phyloP scores from a whole-genome alignment of 75 land plant species.

The Cupressus sempervirens region DNA sequence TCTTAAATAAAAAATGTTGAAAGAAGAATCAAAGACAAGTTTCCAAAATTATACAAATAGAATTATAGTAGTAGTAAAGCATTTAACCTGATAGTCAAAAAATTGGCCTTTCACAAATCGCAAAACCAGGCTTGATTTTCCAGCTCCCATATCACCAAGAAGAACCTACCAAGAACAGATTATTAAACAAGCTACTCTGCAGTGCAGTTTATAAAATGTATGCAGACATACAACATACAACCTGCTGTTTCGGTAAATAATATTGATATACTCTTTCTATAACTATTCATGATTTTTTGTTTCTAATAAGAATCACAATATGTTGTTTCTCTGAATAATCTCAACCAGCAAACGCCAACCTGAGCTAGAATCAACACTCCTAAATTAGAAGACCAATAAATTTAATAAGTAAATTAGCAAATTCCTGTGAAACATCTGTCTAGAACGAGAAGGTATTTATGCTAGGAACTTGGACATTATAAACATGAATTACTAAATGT shows the following conservation, averaged over 20 bases:
- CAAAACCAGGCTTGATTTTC: conserved; percentile 47
- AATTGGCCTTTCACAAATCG: conserved; percentile 59
- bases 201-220: neutral
- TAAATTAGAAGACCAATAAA: neutral
- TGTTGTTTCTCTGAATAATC: neutral
- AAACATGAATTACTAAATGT: neutral
- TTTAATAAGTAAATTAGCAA: neutral
- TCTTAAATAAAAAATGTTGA: neutral
- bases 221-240: neutral
- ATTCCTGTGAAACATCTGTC: neutral
- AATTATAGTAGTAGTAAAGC: neutral
- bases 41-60: neutral
- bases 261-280: too few relatives aligned
- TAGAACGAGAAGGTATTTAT: neutral
- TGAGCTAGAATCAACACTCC: neutral
- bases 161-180: conserved; percentile 17
- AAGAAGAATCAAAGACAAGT: neutral
- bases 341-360: neutral
- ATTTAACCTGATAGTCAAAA: conserved; percentile 24
- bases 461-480: neutral
- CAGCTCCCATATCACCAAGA: conserved; percentile 54
- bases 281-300: neutral
- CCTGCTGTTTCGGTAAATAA: too few relatives aligned
- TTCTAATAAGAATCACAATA: too few relatives aligned
- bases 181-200: neutral